Evolutionary conservation across 192 early-diverging fungal genomes (phyloP), one percentile per base, ranked within the genome.

Genomic region (Coemansia umbellata): DNA sequence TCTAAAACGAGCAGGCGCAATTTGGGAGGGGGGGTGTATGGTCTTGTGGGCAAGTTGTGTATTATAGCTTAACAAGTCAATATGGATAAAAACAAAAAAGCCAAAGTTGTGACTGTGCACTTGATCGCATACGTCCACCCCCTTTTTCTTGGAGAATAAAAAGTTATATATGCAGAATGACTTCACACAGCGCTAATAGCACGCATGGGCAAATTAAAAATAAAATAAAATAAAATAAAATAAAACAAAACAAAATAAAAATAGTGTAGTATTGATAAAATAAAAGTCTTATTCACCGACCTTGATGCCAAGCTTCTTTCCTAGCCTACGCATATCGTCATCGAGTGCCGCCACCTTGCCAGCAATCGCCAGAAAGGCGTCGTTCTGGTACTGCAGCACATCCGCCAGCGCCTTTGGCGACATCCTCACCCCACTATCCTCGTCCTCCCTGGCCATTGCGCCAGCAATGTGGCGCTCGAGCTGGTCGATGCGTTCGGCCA

Each of bases 351-450:
- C 69, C 57, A 72, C 56, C 22, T 53, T 60, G 36, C 62, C 54
- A 13, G 62, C 69, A 58, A 72, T 64, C 10, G 69, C 69, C 52
- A 72, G 13, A 17, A 72, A 60, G 27, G 69, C 63, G 53, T 72
- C 69, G 56, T 72, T 72, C 58, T 72, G 69, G 35, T 60, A 56
- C 36, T 64, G 61, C 13, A 72, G 56, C 31, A 72, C 50, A 9
- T 72, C 69, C 2, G 69, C 39, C 24, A 72, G 55, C 0, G 69
- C 52, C 35, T 50, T 55, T 5, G 69, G 69, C 51, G 69, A 55
- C 17, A 37, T 42, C 40, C 40, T 18, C 7, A 23, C 21, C 21
- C 24, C 40, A 13, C 23, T 23, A 24, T 7, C 19, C 40, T 14
- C 19, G 1, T 24, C 24, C 27, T 17, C 49, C 1, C 13, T 31